Conservation (phyloP, 352 stramenopile species). For the Phytophthora agathidicida region DNA sequence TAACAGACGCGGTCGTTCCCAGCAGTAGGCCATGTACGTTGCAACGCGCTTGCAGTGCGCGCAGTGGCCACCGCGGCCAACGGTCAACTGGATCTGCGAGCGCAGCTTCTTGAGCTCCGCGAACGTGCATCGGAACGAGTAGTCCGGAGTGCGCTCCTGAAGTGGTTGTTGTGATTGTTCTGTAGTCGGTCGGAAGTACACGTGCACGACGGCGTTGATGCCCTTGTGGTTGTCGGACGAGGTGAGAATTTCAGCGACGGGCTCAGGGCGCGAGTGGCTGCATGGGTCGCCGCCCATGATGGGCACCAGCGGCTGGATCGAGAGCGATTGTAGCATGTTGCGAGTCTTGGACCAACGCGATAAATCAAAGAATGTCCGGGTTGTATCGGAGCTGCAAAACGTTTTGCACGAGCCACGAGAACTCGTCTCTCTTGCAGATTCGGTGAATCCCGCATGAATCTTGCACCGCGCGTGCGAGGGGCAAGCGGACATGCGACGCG, state of each 20-base stretch:
- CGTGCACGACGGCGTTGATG: slow-evolving; percentile 30
- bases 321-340: slow-evolving; percentile 43
- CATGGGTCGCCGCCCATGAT: slow-evolving; percentile 25
- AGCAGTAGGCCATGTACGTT: slow-evolving; percentile 42
- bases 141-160: slow-evolving; percentile 28
- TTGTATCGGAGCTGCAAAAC: slow-evolving; percentile 29
- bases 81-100: slow-evolving; percentile 28
- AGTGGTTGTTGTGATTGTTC: slow-evolving; percentile 3
- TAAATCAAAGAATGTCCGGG: slow-evolving; percentile 35
- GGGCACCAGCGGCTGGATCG: slow-evolving; percentile 32
- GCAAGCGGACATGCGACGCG: slow-evolving; percentile 18
- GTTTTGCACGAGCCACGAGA: slow-evolving; percentile 14
- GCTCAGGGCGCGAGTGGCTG: slow-evolving; percentile 29
- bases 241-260: slow-evolving; percentile 29
- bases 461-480: slow-evolving; percentile 21
- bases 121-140: slow-evolving; percentile 33
- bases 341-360: neutral
- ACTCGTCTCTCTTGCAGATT: slow-evolving; percentile 25
- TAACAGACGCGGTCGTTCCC: slow-evolving; percentile 40
- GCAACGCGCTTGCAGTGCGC: slow-evolving; percentile 38
- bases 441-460: slow-evolving; percentile 18
- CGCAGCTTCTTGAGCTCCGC: slow-evolving; percentile 38
- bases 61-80: slow-evolving; percentile 32
- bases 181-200: slow-evolving; percentile 25
- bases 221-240: slow-evolving; percentile 24